A percentile compares a stretch with the other conserved stretches of the same genome.
Conservation (phyloP, 352 stramenopile genomes). For the Globisporangium lucens region DNA sequence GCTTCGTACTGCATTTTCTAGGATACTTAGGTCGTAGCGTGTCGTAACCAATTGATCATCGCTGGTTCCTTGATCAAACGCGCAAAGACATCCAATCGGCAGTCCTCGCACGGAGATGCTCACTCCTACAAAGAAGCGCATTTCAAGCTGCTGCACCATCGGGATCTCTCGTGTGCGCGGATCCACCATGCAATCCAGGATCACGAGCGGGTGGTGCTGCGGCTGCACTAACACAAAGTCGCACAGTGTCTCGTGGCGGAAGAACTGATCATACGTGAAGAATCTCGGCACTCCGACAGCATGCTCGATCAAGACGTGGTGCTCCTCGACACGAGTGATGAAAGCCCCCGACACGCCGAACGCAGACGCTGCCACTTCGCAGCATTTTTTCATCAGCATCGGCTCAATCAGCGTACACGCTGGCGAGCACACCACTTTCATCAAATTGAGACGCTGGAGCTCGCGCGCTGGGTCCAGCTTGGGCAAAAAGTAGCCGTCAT, state of each 20-base stretch:
- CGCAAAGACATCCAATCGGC: conserved; percentile 56
- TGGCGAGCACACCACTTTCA: conserved; percentile 50
- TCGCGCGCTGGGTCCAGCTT: conserved; percentile 39
- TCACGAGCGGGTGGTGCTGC: conserved; percentile 34
- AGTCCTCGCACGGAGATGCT: conserved; percentile 46
- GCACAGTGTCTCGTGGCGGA: conserved; percentile 46
- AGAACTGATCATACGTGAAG: conserved; percentile 25
- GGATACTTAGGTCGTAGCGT: conserved; percentile 32
- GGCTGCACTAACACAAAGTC: conserved; percentile 58
- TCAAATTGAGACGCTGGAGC: conserved; percentile 40
- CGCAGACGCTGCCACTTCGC: conserved; percentile 36
- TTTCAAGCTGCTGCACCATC: conserved; percentile 55
- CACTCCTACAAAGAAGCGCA: conserved; percentile 51
- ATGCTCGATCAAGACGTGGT: conserved; percentile 51
- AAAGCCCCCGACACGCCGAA: conserved; percentile 50
- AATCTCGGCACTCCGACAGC: conserved; percentile 33
- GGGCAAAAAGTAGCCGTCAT: conserved; percentile 42
- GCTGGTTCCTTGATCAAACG: conserved; percentile 38
- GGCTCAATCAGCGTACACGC: conserved; percentile 59
- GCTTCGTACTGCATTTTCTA: conserved; percentile 37
- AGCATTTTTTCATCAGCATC: conserved; percentile 54
- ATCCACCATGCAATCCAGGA: conserved; percentile 45
- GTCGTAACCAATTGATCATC: conserved; percentile 12
- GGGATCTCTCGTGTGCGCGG: conserved; percentile 43
- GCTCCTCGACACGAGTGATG: conserved; percentile 51